A percentile compares a stretch with the other conserved stretches of the same genome.
phyloP scores from a whole-genome alignment of 192 early-diverging fungal genomes.

The Anaeromyces robustus region DNA sequence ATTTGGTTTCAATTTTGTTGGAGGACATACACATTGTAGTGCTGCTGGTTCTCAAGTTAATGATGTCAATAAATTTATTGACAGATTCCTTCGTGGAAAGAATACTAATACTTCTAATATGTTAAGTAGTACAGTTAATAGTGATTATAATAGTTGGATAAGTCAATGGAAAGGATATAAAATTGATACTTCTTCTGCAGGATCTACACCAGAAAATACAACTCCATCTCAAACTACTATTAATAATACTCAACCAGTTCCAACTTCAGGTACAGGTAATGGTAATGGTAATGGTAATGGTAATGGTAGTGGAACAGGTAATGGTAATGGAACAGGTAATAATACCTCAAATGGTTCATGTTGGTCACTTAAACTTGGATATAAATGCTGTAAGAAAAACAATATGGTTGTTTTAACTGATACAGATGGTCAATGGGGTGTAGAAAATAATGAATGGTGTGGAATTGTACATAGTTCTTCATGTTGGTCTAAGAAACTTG shows the following conservation, averaged over 20 bases:
- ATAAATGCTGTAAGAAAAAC: not conserved
- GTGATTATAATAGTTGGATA: not conserved
- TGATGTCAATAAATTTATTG: not conserved
- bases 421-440: not conserved
- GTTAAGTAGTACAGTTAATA: not conserved
- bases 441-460: not conserved
- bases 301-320: not conserved
- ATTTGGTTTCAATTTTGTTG: not conserved
- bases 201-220: not conserved
- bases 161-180: not conserved
- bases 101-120: not conserved
- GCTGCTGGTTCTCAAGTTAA: not conserved
- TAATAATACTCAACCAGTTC: not conserved
- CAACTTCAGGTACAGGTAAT: not conserved
- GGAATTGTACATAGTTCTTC: not conserved
- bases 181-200: not conserved
- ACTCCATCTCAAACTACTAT: too few species aligned
- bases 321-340: not conserved
- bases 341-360: not conserved
- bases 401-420: not conserved
- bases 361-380: not conserved
- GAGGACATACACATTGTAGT: not conserved
- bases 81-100: not conserved
- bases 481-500: not conserved
- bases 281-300: not conserved